Evolutionary conservation across 2,329 filamentous ascomycete genomes (phyloP).

Genomic region (Helminthosporium solani): DNA sequence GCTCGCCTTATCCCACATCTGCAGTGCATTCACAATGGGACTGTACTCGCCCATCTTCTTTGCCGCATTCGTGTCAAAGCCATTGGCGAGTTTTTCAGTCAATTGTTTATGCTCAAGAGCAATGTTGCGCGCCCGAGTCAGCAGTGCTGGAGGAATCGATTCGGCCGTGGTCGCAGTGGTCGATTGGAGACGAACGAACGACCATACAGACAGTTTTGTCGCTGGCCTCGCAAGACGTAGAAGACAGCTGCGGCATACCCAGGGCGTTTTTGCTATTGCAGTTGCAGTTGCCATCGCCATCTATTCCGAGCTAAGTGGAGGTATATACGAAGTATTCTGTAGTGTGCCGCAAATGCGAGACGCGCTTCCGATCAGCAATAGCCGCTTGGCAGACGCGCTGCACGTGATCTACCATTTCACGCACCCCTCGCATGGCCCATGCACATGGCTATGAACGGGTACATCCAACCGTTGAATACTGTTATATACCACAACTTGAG

Average conservation of each 20-base stretch:
- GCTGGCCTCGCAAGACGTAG: conserved; percentile 40
- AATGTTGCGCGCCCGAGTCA: conserved; percentile 57
- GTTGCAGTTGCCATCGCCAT: no score
- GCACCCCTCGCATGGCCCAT: no score
- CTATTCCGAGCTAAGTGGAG: no score
- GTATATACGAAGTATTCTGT: conserved; percentile 12
- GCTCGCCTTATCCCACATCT: conserved; percentile 59
- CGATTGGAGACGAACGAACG: conserved; percentile 29
- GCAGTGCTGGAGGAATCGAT: conserved; percentile 55
- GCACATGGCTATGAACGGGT: no score
- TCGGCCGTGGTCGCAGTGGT: conserved; percentile 28
- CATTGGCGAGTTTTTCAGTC: conserved; percentile 52
- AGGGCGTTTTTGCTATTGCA: conserved; percentile 44
- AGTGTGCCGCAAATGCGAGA: conserved; percentile 7
- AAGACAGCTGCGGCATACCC: conserved; percentile 53
- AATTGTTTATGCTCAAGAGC: conserved; percentile 58
- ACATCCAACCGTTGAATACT: no score
- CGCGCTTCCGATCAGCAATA: conserved; percentile 23
- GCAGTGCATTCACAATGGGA: conserved; percentile 53
- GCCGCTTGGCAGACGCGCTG: conserved; percentile 18
- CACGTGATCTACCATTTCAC: conserved; percentile 27
- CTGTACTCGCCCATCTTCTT: conserved; percentile 60
- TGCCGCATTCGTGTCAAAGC: conserved; percentile 58
- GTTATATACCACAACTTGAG: no score
- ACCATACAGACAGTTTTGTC: conserved; percentile 1